These are phyloP conservation scores for Ophiocordyceps polyrhachis-furcata DNA, from an alignment of 2,329 filamentous ascomycete species.

Conservation along the genomic window DNA sequence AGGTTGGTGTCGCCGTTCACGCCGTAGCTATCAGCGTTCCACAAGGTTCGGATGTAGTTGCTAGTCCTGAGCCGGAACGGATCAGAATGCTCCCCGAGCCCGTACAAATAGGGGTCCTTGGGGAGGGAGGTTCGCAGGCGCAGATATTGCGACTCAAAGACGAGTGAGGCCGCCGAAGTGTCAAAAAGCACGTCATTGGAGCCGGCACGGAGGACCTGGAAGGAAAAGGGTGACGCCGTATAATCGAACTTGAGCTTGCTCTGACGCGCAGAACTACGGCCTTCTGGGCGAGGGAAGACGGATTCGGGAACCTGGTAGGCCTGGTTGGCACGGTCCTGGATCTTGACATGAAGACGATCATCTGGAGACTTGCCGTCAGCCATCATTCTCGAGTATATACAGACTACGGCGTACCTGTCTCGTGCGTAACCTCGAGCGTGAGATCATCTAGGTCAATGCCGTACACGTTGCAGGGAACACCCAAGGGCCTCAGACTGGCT, in stretches of 20 bases:
- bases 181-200: constrained; percentile 43
- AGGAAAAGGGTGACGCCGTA: constrained; percentile 41
- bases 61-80: constrained; percentile 48
- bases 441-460: constrained; percentile 54
- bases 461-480: constrained; percentile 56
- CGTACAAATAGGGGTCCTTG: constrained; percentile 51
- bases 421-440: constrained; percentile 37
- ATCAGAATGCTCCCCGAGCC: constrained; percentile 62
- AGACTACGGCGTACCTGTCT: constrained; percentile 17
- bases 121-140: constrained; percentile 54
- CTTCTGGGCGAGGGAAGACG: constrained; percentile 37
- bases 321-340: constrained; percentile 48
- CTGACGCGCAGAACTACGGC: constrained; percentile 5
- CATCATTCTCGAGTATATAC: neutral
- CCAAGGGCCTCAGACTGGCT: constrained; percentile 52
- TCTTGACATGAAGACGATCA: constrained; percentile 54
- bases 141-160: constrained; percentile 67
- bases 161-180: constrained; percentile 42
- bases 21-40: constrained; percentile 48
- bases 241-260: constrained; percentile 29
- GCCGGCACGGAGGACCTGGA: constrained; percentile 30
- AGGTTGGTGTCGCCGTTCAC: constrained; percentile 47
- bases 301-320: constrained; percentile 59
- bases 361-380: constrained; percentile 19
- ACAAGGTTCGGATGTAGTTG: constrained; percentile 44